These are phyloP conservation scores for Symbiodinium pilosum DNA, from an alignment of 73 alveolate genomes.

Conservation along the genomic window DNA sequence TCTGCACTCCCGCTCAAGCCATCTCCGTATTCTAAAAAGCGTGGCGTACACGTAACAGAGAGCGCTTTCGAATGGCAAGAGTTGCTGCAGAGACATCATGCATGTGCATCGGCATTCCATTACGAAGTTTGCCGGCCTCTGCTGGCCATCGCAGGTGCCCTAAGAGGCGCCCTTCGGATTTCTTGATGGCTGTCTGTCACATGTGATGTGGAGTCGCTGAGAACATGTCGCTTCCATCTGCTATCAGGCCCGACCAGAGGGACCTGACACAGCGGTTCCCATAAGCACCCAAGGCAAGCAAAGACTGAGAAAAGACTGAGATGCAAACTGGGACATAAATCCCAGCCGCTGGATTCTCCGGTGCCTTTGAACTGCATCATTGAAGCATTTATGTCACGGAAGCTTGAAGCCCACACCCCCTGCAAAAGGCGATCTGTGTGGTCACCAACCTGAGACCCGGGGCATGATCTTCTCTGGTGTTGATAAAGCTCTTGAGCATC, in stretches of 20 bases:
- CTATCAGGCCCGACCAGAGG: not conserved
- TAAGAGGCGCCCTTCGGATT: not conserved
- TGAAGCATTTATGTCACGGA: not conserved
- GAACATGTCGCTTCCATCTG: not conserved
- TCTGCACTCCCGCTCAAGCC: too few relatives aligned
- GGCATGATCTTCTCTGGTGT: not conserved
- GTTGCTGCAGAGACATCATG: not conserved
- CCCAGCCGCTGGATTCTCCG: not conserved
- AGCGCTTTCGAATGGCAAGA: too few relatives aligned
- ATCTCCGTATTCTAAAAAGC: too few relatives aligned
- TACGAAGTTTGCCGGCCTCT: not conserved
- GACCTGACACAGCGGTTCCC: too few relatives aligned
- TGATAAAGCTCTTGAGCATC: not conserved
- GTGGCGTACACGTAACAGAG: too few relatives aligned
- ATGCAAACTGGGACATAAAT: not conserved
- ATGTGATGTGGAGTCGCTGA: not conserved
- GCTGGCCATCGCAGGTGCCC: slow-evolving; percentile 44
- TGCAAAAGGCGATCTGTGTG: slow-evolving; percentile 24
- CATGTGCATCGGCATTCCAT: not conserved
- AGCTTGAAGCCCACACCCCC: slow-evolving; percentile 15
- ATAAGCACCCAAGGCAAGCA: too few relatives aligned
- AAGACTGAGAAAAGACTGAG: too few relatives aligned
- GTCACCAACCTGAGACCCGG: slow-evolving; percentile 25
- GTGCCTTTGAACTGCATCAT: not conserved
- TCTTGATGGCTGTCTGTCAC: not conserved